Percentiles rank a stretch among this genome's conserved stretches.
These are phyloP conservation scores for Microdochium paspali DNA, from an alignment of 2,329 filamentous ascomycete species.

Conservation along the genomic window DNA sequence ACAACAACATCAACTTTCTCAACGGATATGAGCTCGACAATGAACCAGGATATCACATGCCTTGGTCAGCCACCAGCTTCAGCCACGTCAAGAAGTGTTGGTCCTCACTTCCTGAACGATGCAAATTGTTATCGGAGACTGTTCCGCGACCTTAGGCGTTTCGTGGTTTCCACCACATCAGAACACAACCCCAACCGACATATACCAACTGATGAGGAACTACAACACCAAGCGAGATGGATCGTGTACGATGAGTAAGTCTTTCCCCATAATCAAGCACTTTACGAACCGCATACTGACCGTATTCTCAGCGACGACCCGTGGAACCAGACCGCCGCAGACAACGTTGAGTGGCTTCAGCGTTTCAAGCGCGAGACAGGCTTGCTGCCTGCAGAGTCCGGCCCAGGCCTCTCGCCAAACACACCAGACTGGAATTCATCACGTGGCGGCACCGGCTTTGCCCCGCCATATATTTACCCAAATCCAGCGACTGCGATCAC, in stretches of 20 bases:
- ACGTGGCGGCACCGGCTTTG: constrained; percentile 45
- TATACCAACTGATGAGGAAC: constrained; percentile 49
- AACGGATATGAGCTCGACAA: neutral
- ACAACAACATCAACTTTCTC: neutral
- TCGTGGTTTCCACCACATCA: constrained; percentile 42
- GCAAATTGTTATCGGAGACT: constrained; percentile 51
- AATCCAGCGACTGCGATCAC: constrained; percentile 22
- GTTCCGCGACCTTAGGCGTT: constrained; percentile 42
- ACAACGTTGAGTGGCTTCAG: constrained; percentile 54
- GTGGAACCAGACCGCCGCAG: constrained; percentile 55
- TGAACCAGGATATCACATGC: constrained; percentile 1
- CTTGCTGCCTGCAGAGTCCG: constrained; percentile 35
- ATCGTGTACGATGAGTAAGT: constrained; percentile 52
- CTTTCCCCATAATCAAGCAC: constrained; percentile 1
- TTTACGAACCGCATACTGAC: constrained; percentile 11
- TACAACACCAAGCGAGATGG: constrained; percentile 56
- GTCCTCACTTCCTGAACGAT: constrained; percentile 44
- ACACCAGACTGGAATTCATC: constrained; percentile 33
- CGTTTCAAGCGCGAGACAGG: constrained; percentile 52
- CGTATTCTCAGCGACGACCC: constrained; percentile 41
- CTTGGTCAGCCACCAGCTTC: neutral
- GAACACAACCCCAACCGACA: constrained; percentile 51
- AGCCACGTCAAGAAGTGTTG: constrained; percentile 11
- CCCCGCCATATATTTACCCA: constrained; percentile 42
- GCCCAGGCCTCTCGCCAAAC: constrained; percentile 35